Evolutionary conservation across 2,329 filamentous ascomycete species (phyloP), one percentile per base, ranked within the genome.

Genomic region (Laburnicola sp.): DNA sequence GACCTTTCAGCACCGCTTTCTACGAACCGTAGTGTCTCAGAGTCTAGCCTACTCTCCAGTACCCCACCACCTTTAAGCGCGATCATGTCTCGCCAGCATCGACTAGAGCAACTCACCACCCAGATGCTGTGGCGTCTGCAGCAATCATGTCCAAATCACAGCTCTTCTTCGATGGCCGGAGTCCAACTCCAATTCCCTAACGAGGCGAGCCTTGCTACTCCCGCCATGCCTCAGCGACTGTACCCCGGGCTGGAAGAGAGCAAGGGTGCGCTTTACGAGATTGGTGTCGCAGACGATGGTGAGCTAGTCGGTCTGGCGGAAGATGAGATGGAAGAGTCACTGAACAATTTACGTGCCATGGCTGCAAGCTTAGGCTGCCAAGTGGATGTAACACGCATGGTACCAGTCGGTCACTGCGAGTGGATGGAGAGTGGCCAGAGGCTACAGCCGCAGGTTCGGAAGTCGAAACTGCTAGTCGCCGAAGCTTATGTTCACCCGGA

Each of bases 121-220:
- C 94, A 99, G 72, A 79, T 99, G 23, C 77, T 99, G 5, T 99
- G 94, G 94, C 83, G 94, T 42, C 74, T 99, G 50, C 92, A 97
- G 69, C 94, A 99, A 70, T 97, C 93, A 1, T 96, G 90, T 6
- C 90, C 91, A 0, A 90, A 95, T 70, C 92, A 97, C 74, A 85
- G 89, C 1, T 89, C 89, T 6, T 88, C 88, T 23, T 87, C 87
- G 3, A 86, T 85, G 26, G 86, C 90, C 51, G 78, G 91, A 11
- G 83, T 91, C 7, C 76, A 96, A 25, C 91, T 91, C 0, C 82
- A 85, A 53, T 75, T 96, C 3, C 89, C 90, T 0, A 85, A 92
- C 46, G 78, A 80, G 51, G 84, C 85, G 55, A 76, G 87, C 35
- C 77, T 91, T 5, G 85, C 77, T 23, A 73, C 76, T 10, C 78